Conservation (phyloP, 805 yeast species). For the Lachancea lanzarotensis region DNA sequence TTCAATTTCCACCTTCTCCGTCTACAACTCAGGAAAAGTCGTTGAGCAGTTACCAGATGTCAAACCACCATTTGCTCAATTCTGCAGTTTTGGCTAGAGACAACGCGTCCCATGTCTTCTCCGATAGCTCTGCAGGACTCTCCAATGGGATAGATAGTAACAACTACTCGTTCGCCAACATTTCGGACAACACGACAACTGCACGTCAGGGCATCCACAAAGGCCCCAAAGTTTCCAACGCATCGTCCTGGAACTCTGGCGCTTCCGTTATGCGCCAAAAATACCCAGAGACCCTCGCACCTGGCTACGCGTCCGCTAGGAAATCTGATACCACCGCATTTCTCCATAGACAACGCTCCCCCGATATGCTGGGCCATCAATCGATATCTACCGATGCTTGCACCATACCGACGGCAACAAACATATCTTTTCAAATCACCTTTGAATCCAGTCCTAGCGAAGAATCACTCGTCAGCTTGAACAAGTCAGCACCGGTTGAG, state of each 20-base stretch:
- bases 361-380: slow-evolving; percentile 13
- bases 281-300: slow-evolving; percentile 19
- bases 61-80: slow-evolving; percentile 28
- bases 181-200: slow-evolving; percentile 34
- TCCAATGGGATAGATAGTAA: slow-evolving; percentile 22
- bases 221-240: slow-evolving; percentile 2
- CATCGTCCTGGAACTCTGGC: slow-evolving; percentile 8
- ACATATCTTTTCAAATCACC: slow-evolving; percentile 20
- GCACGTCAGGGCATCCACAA: neutral
- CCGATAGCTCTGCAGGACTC: slow-evolving; percentile 24
- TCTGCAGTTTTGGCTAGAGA: slow-evolving; percentile 15
- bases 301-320: neutral
- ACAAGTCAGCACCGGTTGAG: neutral
- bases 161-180: slow-evolving; percentile 33
- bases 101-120: slow-evolving; percentile 28
- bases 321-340: slow-evolving; percentile 1
- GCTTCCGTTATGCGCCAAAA: slow-evolving; percentile 7
- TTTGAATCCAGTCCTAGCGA: slow-evolving; percentile 1
- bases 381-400: slow-evolving; percentile 15
- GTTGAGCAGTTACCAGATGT: slow-evolving; percentile 19
- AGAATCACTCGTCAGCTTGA: neutral
- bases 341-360: slow-evolving; percentile 13
- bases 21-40: slow-evolving; percentile 10
- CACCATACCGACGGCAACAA: slow-evolving; percentile 28
- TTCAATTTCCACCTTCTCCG: slow-evolving; percentile 35